Conservation (phyloP, 345 rosid species). For the Balakata baccata region DNA sequence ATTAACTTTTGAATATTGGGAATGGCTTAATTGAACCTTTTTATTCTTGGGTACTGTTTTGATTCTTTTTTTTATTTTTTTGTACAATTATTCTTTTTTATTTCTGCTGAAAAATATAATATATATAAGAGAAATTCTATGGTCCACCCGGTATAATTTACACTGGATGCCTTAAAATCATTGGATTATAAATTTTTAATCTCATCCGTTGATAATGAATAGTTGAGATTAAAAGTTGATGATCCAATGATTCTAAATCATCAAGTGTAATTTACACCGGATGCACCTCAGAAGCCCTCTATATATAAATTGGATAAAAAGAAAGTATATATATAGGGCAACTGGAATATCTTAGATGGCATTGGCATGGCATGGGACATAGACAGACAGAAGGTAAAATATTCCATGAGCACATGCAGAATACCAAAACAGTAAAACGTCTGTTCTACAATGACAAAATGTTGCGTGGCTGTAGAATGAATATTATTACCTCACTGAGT, state of each 20-base stretch:
- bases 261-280: too few relatives aligned
- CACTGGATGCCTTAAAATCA: too few relatives aligned
- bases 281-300: too few relatives aligned
- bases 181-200: too few relatives aligned
- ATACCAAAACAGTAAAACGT: background rate
- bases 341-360: background rate
- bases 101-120: constrained; percentile 5
- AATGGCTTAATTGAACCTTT: background rate
- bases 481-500: background rate
- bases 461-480: background rate
- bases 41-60: too few relatives aligned
- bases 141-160: too few relatives aligned
- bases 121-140: too few relatives aligned
- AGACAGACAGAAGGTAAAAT: too few relatives aligned
- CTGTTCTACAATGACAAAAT: background rate
- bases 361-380: too few relatives aligned
- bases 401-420: background rate
- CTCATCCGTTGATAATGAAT: too few relatives aligned
- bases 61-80: background rate
- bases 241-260: too few relatives aligned
- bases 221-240: too few relatives aligned
- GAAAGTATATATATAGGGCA: background rate
- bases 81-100: background rate
- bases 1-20: constrained; percentile 4
- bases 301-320: background rate